Percentiles rank a stretch among this genome's conserved stretches.
Conservation (phyloP, 352 stramenopile genomes). For the Globisporangium ultimum region DNA sequence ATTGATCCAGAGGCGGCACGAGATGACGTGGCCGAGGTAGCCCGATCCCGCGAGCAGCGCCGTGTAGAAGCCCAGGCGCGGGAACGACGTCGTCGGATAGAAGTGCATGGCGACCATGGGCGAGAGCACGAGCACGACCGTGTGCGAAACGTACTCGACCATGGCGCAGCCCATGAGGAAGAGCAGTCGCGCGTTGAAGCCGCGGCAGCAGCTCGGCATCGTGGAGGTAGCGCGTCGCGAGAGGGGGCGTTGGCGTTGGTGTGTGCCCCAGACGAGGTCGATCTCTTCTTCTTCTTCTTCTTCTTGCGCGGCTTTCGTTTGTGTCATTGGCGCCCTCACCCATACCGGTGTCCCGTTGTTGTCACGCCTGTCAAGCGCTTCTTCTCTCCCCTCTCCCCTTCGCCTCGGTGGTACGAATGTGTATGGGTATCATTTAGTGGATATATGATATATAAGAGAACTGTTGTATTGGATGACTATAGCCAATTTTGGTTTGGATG, state of each 20-base stretch:
- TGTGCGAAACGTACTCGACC: conserved; percentile 77
- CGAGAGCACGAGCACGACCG: conserved; percentile 61
- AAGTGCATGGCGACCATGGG: conserved; percentile 79
- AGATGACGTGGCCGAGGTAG: conserved; percentile 67
- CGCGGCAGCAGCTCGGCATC: conserved; percentile 48
- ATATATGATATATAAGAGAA: too few relatives aligned
- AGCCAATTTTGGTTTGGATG: background rate
- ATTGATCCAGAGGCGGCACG: conserved; percentile 80
- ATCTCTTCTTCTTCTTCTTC: background rate
- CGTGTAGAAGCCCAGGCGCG: conserved; percentile 74
- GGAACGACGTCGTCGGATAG: conserved; percentile 69
- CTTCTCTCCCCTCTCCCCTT: background rate
- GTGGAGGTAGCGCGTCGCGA: background rate
- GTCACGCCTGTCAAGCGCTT: background rate
- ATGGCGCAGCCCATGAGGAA: conserved; percentile 79
- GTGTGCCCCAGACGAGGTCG: background rate
- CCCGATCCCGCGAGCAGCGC: conserved; percentile 61
- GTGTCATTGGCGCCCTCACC: background rate
- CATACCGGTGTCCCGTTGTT: background rate
- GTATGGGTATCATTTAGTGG: too few relatives aligned
- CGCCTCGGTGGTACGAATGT: too few relatives aligned
- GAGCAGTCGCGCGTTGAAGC: conserved; percentile 68
- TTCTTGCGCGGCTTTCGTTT: background rate
- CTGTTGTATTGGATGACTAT: too few relatives aligned
- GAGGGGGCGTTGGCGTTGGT: too few relatives aligned